Base-by-base conservation (phyloP, 2,329 filamentous ascomycete species). In the Trichoderma aggressivum region DNA sequence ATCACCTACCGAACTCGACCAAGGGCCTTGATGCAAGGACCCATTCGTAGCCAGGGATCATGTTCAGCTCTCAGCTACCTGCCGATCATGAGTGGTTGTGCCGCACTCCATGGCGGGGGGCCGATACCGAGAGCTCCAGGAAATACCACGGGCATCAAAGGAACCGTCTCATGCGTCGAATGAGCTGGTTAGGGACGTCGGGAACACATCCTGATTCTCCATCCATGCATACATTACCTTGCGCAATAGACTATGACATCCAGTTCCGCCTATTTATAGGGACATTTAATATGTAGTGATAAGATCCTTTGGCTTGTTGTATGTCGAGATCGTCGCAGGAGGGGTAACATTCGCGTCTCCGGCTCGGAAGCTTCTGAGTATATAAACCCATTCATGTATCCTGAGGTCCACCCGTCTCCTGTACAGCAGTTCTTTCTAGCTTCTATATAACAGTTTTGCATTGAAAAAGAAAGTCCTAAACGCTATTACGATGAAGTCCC, bases 1-100 rank as follows among this genome's bases (percentile, higher is more conserved):
- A 60, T 34, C 65, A 68, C 65, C 65, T 59, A 34, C 65, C 55
- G 14, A 68, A 68, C 56, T 60, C n/a, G 65, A 50, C 36, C 26
- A 68, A 47, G 10, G 3, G 39, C 34, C 36, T 14, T 36, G 39
- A 53, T 21, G 18, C 30, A 36, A 39, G 43, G 63, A 28, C 63
- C 65, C 65, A 60, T 68, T 50, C 18, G 3, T 11, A 10, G n/a
- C 50, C 55, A 47, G 21, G 55, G 65, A 26, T 60, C n/a, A 21
- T n/a, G 26, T 50, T 21, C 65, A 68, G 65, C 36, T 68, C 36
- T 50, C 28, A 28, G 65, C n/a, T 34, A 47, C 16, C 8, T 10
- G 55, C 32, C 55, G 36, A 68, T 50, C 36, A 50, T 60, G 55
- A 56, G 34, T 47, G 36, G 65, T 60, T 30, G 55, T 50, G 14